Evolutionary conservation across 495 filamentous ascomycete genomes (phyloP), one percentile per base, ranked within the genome.

Genomic region (Aspergillus ostianus): DNA sequence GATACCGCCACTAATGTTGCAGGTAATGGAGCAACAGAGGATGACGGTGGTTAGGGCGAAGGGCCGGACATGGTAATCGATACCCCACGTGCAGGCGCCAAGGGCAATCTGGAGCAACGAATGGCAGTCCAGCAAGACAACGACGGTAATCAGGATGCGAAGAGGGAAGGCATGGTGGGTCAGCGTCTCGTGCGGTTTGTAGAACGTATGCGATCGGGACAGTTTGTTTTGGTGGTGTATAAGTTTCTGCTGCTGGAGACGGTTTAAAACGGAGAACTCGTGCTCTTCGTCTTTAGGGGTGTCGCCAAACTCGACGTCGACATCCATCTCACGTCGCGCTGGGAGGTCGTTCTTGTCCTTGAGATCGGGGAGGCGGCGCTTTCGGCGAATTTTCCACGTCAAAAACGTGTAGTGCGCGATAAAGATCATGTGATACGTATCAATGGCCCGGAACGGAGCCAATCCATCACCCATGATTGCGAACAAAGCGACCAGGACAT

Each of bases 391-490:
- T 51, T 85, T 85, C 89, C 88, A 91, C 1, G 89, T 91, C 32
- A 85, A 71, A 50, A 86, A 82, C 53, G 90, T 85, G 67, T 85
- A 84, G 57, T 81, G 81, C 0, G 85, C 85, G 54, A 91, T 87
- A 65, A 80, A 90, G 45, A 82, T 78, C 88, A 90, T 90, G 65
- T 92, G 89, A 69, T 92, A 93, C 0, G 90, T 93, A 66, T 93
- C 90, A 5, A 90, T 77, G 7, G 84, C 82, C 17, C 90, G 84
- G 63, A 90, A 93, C 6, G 90, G 90, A 7, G 85, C 86, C 15
- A 93, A 74, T 4, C 89, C 89, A 65, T 90, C 89, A 44, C 90
- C 90, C 58, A 92, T 86, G 47, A 93, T 70, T 30, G 84, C 88
- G 63, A 93, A 92, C 8, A 93, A 77, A 7, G 85, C 90, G 0